These are phyloP conservation scores for Sarcocystis neurona DNA, from an alignment of 169 alveolate species.

Conservation along the genomic window DNA sequence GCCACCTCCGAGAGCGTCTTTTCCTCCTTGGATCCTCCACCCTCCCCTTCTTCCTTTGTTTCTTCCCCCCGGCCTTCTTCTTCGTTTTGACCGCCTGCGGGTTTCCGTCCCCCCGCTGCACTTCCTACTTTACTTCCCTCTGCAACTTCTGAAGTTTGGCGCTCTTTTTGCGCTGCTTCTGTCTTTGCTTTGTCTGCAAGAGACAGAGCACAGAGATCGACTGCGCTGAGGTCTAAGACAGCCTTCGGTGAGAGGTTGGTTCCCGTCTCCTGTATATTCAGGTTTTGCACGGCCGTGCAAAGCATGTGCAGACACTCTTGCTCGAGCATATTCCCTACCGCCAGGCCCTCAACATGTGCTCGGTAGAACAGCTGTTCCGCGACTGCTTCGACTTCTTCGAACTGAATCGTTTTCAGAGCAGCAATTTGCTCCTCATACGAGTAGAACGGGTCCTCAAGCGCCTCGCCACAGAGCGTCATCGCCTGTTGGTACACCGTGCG, in stretches of 20 bases:
- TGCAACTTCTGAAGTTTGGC: no score
- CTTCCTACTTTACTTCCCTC: no score
- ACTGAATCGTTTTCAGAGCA: background rate
- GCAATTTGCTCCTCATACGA: background rate
- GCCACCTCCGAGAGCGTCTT: background rate
- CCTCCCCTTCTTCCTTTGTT: background rate
- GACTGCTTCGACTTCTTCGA: background rate
- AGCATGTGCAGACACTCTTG: background rate
- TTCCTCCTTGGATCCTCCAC: background rate
- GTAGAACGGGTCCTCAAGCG: constrained; percentile 16
- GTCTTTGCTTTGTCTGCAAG: no score
- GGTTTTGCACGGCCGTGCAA: background rate
- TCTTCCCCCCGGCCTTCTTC: background rate
- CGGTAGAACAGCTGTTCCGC: background rate
- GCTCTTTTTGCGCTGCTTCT: no score
- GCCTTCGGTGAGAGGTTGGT: background rate
- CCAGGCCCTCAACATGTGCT: background rate
- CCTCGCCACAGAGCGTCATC: background rate
- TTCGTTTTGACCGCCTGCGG: no score
- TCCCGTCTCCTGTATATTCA: background rate
- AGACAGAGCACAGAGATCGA: constrained; percentile 3
- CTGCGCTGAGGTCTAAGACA: background rate
- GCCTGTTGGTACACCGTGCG: constrained; percentile 41
- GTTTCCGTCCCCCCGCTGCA: no score
- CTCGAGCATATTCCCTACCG: background rate